Conservation (phyloP, 805 yeast species). For the Metschnikowia noctiluminum region DNA sequence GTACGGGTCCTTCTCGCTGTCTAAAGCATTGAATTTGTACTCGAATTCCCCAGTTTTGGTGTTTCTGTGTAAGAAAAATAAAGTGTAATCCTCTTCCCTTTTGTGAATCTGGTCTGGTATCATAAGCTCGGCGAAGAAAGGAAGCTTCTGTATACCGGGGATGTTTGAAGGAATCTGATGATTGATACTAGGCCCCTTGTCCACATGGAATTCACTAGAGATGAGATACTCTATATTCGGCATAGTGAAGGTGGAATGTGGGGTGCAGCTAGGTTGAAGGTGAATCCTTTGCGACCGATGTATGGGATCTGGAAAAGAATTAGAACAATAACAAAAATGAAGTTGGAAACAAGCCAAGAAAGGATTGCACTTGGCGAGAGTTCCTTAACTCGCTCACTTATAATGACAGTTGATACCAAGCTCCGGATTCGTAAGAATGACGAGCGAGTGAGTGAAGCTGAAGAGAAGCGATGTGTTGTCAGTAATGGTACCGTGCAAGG, state of each 20-base stretch:
- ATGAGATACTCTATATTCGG: conserved; percentile 53
- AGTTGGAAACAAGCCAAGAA: not conserved
- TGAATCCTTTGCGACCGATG: not conserved
- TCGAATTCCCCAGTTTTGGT: conserved; percentile 37
- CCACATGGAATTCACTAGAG: conserved; percentile 78
- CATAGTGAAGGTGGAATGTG: conserved; percentile 5
- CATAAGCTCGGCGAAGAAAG: conserved; percentile 51
- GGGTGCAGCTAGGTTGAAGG: not conserved
- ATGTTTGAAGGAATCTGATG: conserved; percentile 54
- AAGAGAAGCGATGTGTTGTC: not conserved
- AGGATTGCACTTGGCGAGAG: not conserved
- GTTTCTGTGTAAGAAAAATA: conserved; percentile 50
- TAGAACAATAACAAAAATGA: not conserved
- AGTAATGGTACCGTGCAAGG: not conserved
- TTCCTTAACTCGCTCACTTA: no score
- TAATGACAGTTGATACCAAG: no score
- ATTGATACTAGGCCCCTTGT: conserved; percentile 63
- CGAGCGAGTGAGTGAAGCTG: not conserved
- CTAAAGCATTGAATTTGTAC: conserved; percentile 29
- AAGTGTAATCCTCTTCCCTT: conserved; percentile 55
- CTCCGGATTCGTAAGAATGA: not conserved
- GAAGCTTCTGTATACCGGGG: conserved; percentile 36
- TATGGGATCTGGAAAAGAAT: not conserved
- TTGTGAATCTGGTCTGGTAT: conserved; percentile 60
- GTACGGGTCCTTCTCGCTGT: conserved; percentile 41